These are phyloP conservation scores for Paecilomyces sp. DNA, from an alignment of 2,329 filamentous ascomycete species.

Conservation along the genomic window DNA sequence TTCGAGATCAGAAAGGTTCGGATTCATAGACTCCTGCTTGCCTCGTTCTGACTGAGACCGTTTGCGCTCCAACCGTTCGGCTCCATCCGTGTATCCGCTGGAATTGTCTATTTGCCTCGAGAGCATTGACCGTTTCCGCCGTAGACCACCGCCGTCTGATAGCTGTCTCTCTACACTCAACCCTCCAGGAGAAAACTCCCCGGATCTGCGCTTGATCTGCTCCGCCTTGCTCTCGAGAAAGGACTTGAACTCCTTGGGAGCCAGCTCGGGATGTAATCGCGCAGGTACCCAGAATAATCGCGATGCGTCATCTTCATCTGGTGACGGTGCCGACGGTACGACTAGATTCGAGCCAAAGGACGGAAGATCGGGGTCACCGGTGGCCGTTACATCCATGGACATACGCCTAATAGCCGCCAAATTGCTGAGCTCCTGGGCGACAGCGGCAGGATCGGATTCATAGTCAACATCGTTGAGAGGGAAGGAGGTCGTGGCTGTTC, in stretches of 20 bases:
- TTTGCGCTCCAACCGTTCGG: slow-evolving; percentile 69
- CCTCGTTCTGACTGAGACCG: slow-evolving; percentile 53
- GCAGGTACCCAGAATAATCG: slow-evolving; percentile 94
- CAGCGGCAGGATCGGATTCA: slow-evolving; percentile 80
- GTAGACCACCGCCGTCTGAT: slow-evolving; percentile 51
- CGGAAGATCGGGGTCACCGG: slow-evolving; percentile 51
- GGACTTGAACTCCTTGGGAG: slow-evolving; percentile 91
- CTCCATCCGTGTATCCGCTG: slow-evolving; percentile 71
- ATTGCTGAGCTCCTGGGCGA: slow-evolving; percentile 88
- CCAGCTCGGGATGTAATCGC: slow-evolving; percentile 85
- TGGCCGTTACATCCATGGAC: slow-evolving; percentile 80
- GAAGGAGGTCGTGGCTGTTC: slow-evolving; percentile 55
- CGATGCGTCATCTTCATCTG: slow-evolving; percentile 78
- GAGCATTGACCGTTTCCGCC: slow-evolving; percentile 91
- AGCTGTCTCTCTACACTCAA: slow-evolving; percentile 45
- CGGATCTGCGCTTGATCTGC: slow-evolving; percentile 76
- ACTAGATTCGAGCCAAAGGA: slow-evolving; percentile 31
- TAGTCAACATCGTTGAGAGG: slow-evolving; percentile 80
- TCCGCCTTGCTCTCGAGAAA: slow-evolving; percentile 92
- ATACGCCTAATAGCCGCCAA: slow-evolving; percentile 82
- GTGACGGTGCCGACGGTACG: slow-evolving; percentile 37
- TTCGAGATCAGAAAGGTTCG: slow-evolving; percentile 66
- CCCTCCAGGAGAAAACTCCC: slow-evolving; percentile 59
- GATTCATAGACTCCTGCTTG: slow-evolving; percentile 48
- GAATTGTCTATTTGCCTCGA: slow-evolving; percentile 82